A percentile compares a stretch with the other conserved stretches of the same genome.
These are phyloP conservation scores for Penicillium daleae DNA, from an alignment of 495 filamentous ascomycete genomes.

Conservation along the genomic window DNA sequence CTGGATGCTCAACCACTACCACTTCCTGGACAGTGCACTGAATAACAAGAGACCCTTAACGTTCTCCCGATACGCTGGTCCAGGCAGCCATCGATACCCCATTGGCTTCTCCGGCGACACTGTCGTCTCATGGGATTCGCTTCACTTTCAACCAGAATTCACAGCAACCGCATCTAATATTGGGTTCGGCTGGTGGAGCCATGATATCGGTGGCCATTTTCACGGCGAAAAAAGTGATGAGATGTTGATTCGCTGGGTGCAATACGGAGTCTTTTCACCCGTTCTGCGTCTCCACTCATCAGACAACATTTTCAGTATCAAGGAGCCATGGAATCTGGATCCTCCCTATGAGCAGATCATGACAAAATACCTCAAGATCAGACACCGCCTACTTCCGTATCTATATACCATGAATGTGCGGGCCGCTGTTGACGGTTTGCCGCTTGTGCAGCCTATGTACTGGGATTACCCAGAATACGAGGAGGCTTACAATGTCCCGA, in stretches of 20 bases:
- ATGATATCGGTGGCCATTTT: slow-evolving; percentile 65
- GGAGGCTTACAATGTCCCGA: slow-evolving; percentile 53
- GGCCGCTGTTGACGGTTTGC: slow-evolving; percentile 44
- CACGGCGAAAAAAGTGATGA: slow-evolving; percentile 56
- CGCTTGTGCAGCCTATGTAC: slow-evolving; percentile 62
- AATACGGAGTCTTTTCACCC: slow-evolving; percentile 60
- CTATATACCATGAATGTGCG: slow-evolving; percentile 59
- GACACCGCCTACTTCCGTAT: slow-evolving; percentile 60
- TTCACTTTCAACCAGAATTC: slow-evolving; percentile 65
- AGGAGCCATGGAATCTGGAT: slow-evolving; percentile 61
- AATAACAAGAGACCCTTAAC: slow-evolving; percentile 36
- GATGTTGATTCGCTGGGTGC: slow-evolving; percentile 59
- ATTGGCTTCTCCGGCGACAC: slow-evolving; percentile 65
- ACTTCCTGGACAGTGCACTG: slow-evolving; percentile 54
- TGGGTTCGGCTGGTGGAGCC: slow-evolving; percentile 67
- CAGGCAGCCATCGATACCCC: slow-evolving; percentile 63
- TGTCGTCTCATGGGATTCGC: slow-evolving; percentile 56
- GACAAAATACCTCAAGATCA: slow-evolving; percentile 48
- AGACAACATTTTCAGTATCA: slow-evolving; percentile 53
- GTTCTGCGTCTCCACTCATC: slow-evolving; percentile 60
- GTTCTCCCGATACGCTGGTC: slow-evolving; percentile 61
- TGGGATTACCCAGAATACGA: slow-evolving; percentile 54
- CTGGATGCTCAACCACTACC: slow-evolving; percentile 66
- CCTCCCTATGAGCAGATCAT: slow-evolving; percentile 43
- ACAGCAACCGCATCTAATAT: slow-evolving; percentile 66